Percentiles rank a stretch among this genome's conserved stretches.
Evolutionary conservation across 2,329 filamentous ascomycete genomes (phyloP).

Genomic region (Ascochyta fabae): DNA sequence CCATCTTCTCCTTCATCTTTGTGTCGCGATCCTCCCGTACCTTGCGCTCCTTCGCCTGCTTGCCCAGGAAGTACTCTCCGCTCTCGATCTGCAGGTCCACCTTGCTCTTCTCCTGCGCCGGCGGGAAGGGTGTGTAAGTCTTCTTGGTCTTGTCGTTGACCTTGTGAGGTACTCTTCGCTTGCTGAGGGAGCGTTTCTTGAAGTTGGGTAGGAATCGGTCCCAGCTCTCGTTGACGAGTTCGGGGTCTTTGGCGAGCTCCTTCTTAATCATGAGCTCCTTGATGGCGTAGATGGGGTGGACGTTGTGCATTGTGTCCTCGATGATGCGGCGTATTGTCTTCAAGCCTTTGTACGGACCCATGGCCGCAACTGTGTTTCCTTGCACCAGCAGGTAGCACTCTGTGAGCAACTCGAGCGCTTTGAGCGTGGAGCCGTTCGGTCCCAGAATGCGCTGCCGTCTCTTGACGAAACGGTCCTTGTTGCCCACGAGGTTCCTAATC

Average conservation of each 20-base stretch:
- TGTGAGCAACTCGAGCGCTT: conserved; percentile 91
- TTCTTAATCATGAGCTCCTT: conserved; percentile 96
- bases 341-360: conserved; percentile 88
- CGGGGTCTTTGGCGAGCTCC: conserved; percentile 87
- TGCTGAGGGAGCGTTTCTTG: conserved; percentile 89
- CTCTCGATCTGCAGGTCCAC: conserved; percentile 97
- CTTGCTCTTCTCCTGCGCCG: conserved; percentile 98
- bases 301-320: conserved; percentile 95
- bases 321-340: conserved; percentile 87
- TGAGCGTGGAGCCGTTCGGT: conserved; percentile 88
- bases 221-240: conserved; percentile 88
- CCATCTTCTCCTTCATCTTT: conserved; percentile 85
- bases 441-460: conserved; percentile 90
- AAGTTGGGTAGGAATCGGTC: conserved; percentile 96
- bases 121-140: conserved; percentile 95
- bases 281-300: conserved; percentile 89
- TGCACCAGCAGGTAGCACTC: conserved; percentile 90
- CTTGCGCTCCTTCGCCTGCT: conserved; percentile 87
- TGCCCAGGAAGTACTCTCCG: conserved; percentile 94
- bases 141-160: conserved; percentile 95
- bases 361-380: conserved; percentile 90
- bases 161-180: conserved; percentile 80
- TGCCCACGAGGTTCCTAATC: conserved; percentile 85
- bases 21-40: conserved; percentile 80
- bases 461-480: conserved; percentile 96